Percentiles rank a stretch among this genome's conserved stretches.
phyloP scores from a whole-genome alignment of 148 eudicot genomes.

The Linanthus parryae region DNA sequence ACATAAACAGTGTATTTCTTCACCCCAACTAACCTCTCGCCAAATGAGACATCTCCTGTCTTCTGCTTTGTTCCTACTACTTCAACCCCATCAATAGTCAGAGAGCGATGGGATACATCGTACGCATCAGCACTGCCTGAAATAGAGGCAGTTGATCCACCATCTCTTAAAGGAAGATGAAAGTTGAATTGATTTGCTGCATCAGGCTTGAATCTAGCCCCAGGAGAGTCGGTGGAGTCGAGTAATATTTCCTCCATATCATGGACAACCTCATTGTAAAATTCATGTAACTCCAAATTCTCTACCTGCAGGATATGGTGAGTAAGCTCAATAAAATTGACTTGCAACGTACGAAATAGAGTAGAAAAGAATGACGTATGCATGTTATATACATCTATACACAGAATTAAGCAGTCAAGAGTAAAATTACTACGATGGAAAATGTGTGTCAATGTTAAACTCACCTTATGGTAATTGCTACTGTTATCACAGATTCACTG shows the following conservation, averaged over 20 bases:
- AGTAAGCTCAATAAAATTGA: not conserved
- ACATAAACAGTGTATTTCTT: conserved; percentile 81
- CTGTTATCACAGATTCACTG: too few species aligned
- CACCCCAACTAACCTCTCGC: conserved; percentile 92
- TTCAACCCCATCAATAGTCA: conserved; percentile 63
- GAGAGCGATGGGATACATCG: conserved; percentile 23
- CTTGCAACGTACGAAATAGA: too few species aligned
- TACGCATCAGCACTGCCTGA: conserved; percentile 40
- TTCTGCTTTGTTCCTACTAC: conserved; percentile 82
- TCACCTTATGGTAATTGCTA: too few species aligned
- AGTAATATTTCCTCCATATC: conserved; percentile 98
- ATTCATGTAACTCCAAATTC: conserved; percentile 54
- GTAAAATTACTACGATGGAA: too few species aligned
- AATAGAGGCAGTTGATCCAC: conserved; percentile 65
- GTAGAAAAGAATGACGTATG: too few species aligned
- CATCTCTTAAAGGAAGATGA: conserved; percentile 52
- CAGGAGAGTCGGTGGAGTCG: conserved; percentile 53
- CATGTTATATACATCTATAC: too few species aligned
- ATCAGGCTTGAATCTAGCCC: conserved; percentile 36
- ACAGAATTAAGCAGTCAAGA: too few species aligned
- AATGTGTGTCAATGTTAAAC: too few species aligned
- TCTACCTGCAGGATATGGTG: conserved; percentile 24
- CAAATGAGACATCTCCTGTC: conserved; percentile 76
- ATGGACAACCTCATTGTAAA: conserved; percentile 72
- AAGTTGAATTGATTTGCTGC: conserved; percentile 27